Base-by-base conservation (phyloP, 2,329 filamentous ascomycete species). In the Aspergillus fumigatus region DNA sequence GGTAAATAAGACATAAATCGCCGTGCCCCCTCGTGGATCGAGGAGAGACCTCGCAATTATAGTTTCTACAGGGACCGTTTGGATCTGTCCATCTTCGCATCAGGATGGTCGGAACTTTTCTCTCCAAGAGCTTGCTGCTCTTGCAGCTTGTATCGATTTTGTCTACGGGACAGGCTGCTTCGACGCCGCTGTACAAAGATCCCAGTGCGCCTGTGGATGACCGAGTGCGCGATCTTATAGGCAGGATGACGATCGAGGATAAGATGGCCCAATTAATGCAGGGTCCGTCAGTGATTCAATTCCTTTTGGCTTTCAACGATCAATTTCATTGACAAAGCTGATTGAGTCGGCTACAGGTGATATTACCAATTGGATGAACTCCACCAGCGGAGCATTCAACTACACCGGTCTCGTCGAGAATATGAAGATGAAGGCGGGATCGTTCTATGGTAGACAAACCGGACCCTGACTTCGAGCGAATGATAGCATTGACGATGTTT, bases 231-330 rank as follows among this genome's bases (percentile, higher is more conserved):
- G 88, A 91, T 68, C 79, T 92, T 4, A 73, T 92, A 52, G 82
- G 82, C 11, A 82, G 85, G 25, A 92, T 92, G 88, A 89, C 86
- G 0, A 81, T 89, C 54, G 80, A 88, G 65, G 88, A 92, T 58
- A 92, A 92, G 75, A 82, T 84, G 48, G 80, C 86, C 1, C 88
- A 91, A 69, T 76, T 88, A 62, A 79, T 87, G 27, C 85, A 88
- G 67, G 85, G 70, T 72, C 55, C 26, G 52, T 43, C 21, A 23
- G 3, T 29, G 41, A n/a, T 38, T 32, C 9, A 7, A 4, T 29
- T n/a, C 9, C 23, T 2, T 32, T 21, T n/a, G n/a, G n/a, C 9
- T 17, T 27, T n/a, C 5, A 3, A 48, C 51, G 6, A 48, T 19
- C 38, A 47, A n/a, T 29, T 21, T 35, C n/a, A 19, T 10, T 29